Evolutionary conservation across 2,329 filamentous ascomycete species (phyloP).

Genomic region (Paraconiothyrium brasiliense): DNA sequence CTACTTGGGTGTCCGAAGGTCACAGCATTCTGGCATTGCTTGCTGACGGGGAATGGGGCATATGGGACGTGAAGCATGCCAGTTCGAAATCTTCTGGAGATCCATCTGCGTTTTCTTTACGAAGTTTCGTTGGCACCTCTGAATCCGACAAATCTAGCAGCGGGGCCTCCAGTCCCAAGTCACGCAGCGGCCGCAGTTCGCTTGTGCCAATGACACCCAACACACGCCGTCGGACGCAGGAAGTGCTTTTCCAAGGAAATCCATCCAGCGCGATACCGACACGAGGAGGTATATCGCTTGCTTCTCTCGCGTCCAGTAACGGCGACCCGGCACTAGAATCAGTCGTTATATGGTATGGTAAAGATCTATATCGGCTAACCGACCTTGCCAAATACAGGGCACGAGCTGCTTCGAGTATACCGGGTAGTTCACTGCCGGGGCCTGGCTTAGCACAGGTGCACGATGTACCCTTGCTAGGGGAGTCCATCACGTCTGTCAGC

Average conservation of each 20-base stretch:
- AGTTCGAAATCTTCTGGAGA: slow-evolving; percentile 42
- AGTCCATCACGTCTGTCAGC: slow-evolving; percentile 54
- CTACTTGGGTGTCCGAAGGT: slow-evolving; percentile 58
- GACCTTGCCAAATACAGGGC: slow-evolving; percentile 57
- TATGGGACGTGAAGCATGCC: slow-evolving; percentile 58
- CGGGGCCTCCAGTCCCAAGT: slow-evolving; percentile 41
- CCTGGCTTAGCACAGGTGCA: slow-evolving; percentile 54
- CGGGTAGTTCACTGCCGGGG: slow-evolving; percentile 50
- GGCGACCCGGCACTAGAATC: slow-evolving; percentile 54
- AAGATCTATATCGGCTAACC: slow-evolving; percentile 55
- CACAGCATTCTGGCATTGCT: slow-evolving; percentile 58
- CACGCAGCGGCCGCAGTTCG: slow-evolving; percentile 43
- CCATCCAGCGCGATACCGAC: slow-evolving; percentile 43
- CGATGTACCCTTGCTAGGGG: slow-evolving; percentile 53
- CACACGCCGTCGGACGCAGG: slow-evolving; percentile 57
- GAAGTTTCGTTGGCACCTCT: slow-evolving; percentile 39
- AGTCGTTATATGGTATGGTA: slow-evolving; percentile 58
- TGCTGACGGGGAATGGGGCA: slow-evolving; percentile 62
- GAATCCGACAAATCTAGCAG: slow-evolving; percentile 33
- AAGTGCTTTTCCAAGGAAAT: slow-evolving; percentile 56
- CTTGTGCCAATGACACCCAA: slow-evolving; percentile 63
- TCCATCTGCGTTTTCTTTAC: slow-evolving; percentile 42
- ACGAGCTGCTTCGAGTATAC: slow-evolving; percentile 48
- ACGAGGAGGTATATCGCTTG: slow-evolving; percentile 56
- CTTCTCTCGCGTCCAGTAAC: slow-evolving; percentile 37